Base-by-base conservation (phyloP, 2,329 filamentous ascomycete species). In the Verruconis gallopava region DNA sequence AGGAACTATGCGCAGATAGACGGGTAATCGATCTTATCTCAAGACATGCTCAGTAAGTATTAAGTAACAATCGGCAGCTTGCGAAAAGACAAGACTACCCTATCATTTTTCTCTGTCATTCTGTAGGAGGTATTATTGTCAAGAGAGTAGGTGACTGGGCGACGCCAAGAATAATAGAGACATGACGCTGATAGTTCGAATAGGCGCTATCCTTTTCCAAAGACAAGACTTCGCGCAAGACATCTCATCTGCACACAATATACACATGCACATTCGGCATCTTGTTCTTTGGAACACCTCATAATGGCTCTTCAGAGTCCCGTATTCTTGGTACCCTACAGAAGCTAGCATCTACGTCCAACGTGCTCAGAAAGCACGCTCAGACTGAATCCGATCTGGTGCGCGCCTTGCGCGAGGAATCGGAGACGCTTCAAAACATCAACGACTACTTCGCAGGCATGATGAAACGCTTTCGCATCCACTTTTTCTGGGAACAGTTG, bases 341-440 rank as follows among this genome's bases (percentile, higher is more conserved):
- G 39, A 58, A 57, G 42, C 44, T 60, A 3, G 53, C 48, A n/a
- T 28, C 49, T 12, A 56, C 59, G 21, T 57, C 48, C 21, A 44
- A 41, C 15, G 45, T 54, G 11, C 17, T 51, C 2, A n/a, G n/a
- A n/a, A n/a, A n/a, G n/a, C n/a, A n/a, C n/a, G n/a, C n/a, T n/a
- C 42, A 53, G 15, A 49, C 52, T 21, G 50, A 58, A 22, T 48
- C 71, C 6, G 68, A 70, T 0, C 56, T 79, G 25, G 61, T 75
- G 5, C 67, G 64, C 51, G 72, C 69, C 2, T 57, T 78, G n/a
- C 61, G 69, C 44, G 62, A 65, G 43, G 64, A 58, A 15, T 64
- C 60, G 4, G 59, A 64, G 40, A 54, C 53, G 18, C 48, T 64
- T 12, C 56, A 62, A 47, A 58, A 61, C 37, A 59, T 64, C 46